Base-by-base conservation (phyloP, 352 stramenopile genomes). In the Globisporangium cystogenes region DNA sequence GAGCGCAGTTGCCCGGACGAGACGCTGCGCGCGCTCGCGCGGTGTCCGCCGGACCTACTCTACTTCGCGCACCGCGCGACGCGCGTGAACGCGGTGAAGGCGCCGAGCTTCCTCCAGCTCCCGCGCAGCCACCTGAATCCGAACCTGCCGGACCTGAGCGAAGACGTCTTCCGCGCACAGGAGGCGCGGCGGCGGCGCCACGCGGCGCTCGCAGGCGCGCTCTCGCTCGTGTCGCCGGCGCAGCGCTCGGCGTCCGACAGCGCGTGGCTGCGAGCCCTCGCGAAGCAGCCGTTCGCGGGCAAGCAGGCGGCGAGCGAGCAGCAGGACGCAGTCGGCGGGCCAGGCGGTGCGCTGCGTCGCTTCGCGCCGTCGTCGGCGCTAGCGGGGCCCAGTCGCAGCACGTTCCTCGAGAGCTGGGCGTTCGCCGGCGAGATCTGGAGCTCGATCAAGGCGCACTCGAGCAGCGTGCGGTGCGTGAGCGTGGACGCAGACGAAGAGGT, bases 381-480 rank as follows among this genome's bases (percentile, higher is more conserved):
- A 23, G 21, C 21, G 39, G 29, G 39, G 36, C 51, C 29, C 41
- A 35, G 27, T 15, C 35, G 37, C 26, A 55, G 23, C 15, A 35
- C 26, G 23, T 39, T 73, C 36, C 47, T 67, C 5, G 44, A 41
- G 24, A 65, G 61, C 36, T 70, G 67, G 68, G 12, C 57, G 20
- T 46, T 85, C 51, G 52, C 41, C 18, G 59, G 61, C 0, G 77
- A 91, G 37, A 65, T 91, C 6, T 72, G 68, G 1, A 65, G 82
- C 53, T 74, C 59, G 0, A 72, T 88, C 21, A 76, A 83, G 48
- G 81, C 76, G 0, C 81, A 91, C 56, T 87, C 77, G 2, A 91
- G 76, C 44, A 58, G 54, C 6, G 74, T 86, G 7, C 74, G 74
- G 11, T 71, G 65, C 7, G 59, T 88, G 4, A 71, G 57, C 40